These are phyloP conservation scores for Flueggea neowawraea DNA, from an alignment of 441 rosid species.

Conservation along the genomic window DNA sequence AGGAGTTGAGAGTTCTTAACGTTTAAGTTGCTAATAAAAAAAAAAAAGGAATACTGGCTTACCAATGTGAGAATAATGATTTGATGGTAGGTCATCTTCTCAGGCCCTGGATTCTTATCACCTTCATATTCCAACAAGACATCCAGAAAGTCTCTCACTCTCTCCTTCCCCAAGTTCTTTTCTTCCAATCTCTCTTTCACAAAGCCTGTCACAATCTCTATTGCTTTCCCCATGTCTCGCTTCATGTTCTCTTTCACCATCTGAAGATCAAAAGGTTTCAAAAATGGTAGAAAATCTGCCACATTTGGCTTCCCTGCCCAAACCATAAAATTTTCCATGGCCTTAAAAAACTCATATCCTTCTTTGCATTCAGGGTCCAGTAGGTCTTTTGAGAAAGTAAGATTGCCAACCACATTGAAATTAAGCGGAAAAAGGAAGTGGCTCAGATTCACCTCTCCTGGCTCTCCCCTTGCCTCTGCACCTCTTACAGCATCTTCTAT, in stretches of 20 bases:
- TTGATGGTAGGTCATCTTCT: too few relatives aligned
- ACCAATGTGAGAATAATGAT: not conserved
- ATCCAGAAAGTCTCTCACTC: slow-evolving; percentile 16
- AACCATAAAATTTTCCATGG: slow-evolving; percentile 11
- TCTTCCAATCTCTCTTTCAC: slow-evolving; percentile 9
- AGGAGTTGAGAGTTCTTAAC: too few relatives aligned
- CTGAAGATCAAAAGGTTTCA: slow-evolving; percentile 15
- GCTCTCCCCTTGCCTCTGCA: not conserved
- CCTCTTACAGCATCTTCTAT: not conserved
- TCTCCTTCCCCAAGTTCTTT: not conserved
- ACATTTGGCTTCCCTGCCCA: slow-evolving; percentile 16
- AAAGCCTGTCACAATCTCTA: not conserved
- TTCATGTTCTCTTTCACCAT: slow-evolving; percentile 12
- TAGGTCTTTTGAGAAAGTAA: not conserved
- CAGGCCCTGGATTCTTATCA: too few relatives aligned
- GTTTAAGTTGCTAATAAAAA: too few relatives aligned
- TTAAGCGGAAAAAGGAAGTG: not conserved
- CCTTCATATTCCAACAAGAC: slow-evolving; percentile 16
- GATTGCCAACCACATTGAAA: not conserved
- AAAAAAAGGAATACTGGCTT: not conserved
- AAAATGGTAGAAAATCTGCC: slow-evolving; percentile 11
- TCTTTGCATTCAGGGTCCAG: slow-evolving; percentile 5
- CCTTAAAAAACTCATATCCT: slow-evolving; percentile 6
- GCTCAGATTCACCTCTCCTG: slow-evolving; percentile 1
- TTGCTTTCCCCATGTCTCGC: slow-evolving; percentile 4